Evolutionary conservation across 1,284 basidiomycete species (phyloP), one percentile per base, ranked within the genome.

Genomic region (Ustilago vetiveriae): DNA sequence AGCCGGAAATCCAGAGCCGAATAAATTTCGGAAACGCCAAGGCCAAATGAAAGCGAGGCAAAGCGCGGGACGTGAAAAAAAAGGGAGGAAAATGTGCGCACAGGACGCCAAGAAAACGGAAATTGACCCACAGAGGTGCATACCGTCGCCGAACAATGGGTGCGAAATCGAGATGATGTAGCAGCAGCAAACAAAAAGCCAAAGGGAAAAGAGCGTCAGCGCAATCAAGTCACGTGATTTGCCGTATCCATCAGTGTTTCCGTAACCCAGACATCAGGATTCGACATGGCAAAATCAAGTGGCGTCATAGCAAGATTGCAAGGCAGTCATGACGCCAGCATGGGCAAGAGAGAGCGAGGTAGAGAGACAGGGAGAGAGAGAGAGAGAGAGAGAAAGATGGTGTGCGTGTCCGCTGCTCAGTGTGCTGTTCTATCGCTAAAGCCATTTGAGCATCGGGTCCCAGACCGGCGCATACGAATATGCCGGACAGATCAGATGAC

Each of bases 381-480:
- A 40, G 26, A 38, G 23, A 30, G 30, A 42, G 17, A 16, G 29
- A 56, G 32, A 33, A 35, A 29, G 10, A 26, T 7, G n/a, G 19
- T 6, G 21, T 27, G 41, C 41, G 46, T 40, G 30, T 49, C 50
- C 62, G 62, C 62, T 65, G 62, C 62, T 65, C 62, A 65, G 62
- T 39, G 37, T 58, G 54, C 48, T 65, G 54, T 65, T 22, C 53
- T 23, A 13, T 13, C 24, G 5, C 17, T n/a, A 14, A 22, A 33
- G 22, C 38, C 29, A 33, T 22, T 35, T 17, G 6, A 39, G 13
- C 27, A 6, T 29, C 6, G 27, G 27, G 13, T n/a, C n/a, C n/a
- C n/a, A n/a, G n/a, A n/a, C n/a, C n/a, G n/a, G n/a, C n/a, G n/a
- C n/a, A n/a, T n/a, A n/a, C n/a, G n/a, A n/a, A n/a, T n/a, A n/a